phyloP scores from a whole-genome alignment of 768 basidiomycete species.

The Rickenella mellea region DNA sequence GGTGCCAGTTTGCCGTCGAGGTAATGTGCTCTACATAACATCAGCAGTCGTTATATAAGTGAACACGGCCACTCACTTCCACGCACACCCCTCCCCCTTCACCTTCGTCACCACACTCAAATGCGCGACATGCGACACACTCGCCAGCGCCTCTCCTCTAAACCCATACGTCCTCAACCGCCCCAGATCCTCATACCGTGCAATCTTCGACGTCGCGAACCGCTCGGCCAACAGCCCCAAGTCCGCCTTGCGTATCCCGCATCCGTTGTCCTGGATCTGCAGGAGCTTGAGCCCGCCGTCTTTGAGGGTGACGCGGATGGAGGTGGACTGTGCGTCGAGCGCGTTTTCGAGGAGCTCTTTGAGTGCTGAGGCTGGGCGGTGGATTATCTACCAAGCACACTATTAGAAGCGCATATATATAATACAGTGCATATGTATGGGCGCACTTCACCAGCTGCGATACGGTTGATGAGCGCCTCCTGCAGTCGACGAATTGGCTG shows the following conservation, averaged over 20 bases:
- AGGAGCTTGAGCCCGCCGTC: slow-evolving; percentile 93
- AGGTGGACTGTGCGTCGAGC: slow-evolving; percentile 86
- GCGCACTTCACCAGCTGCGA: slow-evolving; percentile 57
- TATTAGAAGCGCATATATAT: neutral
- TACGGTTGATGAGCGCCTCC: slow-evolving; percentile 82
- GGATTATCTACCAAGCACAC: slow-evolving; percentile 87
- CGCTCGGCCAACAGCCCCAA: slow-evolving; percentile 87
- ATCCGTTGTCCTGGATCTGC: slow-evolving; percentile 95
- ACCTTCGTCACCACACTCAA: slow-evolving; percentile 89
- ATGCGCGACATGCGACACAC: slow-evolving; percentile 89
- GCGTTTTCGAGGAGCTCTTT: slow-evolving; percentile 95
- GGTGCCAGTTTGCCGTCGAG: slow-evolving; percentile 66
- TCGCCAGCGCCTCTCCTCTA: slow-evolving; percentile 92
- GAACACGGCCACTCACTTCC: slow-evolving; percentile 60
- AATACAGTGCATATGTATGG: neutral
- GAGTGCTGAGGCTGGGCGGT: slow-evolving; percentile 85
- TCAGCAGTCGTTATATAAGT: neutral
- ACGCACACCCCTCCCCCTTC: slow-evolving; percentile 71
- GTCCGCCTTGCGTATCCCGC: slow-evolving; percentile 88
- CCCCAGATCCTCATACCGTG: slow-evolving; percentile 77
- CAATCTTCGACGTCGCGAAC: slow-evolving; percentile 92
- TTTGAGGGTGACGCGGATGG: slow-evolving; percentile 81
- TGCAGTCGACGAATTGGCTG: slow-evolving; percentile 67
- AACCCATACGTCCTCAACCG: slow-evolving; percentile 90
- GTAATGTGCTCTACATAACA: slow-evolving; percentile 60